phyloP scores from a whole-genome alignment of 352 stramenopile species.

The Globisporangium spinosum region DNA sequence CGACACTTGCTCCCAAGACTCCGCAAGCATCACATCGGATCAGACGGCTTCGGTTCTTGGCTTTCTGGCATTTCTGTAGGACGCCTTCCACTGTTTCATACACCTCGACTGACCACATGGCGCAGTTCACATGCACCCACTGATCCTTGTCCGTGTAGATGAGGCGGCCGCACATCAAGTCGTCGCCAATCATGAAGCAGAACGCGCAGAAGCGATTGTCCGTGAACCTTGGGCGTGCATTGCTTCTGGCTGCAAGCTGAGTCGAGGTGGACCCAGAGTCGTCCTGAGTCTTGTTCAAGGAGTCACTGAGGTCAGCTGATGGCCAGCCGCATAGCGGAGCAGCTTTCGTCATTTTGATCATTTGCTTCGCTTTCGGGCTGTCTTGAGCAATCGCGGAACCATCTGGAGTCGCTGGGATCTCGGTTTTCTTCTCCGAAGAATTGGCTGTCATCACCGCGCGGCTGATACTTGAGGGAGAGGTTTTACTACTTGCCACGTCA shows the following conservation, averaged over 20 bases:
- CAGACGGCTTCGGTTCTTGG: slow-evolving; percentile 80
- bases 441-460: not conserved
- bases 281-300: not conserved
- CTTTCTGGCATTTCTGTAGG: slow-evolving; percentile 87
- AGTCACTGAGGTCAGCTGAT: not conserved
- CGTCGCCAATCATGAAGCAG: slow-evolving; percentile 83
- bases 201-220: slow-evolving; percentile 77
- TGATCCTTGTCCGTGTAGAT: slow-evolving; percentile 78
- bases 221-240: slow-evolving; percentile 23
- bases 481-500: not conserved
- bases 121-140: slow-evolving; percentile 93
- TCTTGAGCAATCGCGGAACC: not conserved
- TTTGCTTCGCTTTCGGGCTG: not conserved
- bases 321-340: slow-evolving; percentile 45
- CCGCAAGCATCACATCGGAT: slow-evolving; percentile 91
- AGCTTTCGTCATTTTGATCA: slow-evolving; percentile 36
- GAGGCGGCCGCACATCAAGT: slow-evolving; percentile 64
- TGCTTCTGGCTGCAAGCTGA: not conserved
- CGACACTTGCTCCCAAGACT: slow-evolving; percentile 88
- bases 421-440: not conserved
- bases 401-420: not conserved
- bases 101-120: slow-evolving; percentile 91
- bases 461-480: not conserved
- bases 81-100: slow-evolving; percentile 73
- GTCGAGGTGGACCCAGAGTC: not conserved